These are phyloP conservation scores for Fusarium marasasianum DNA, from an alignment of 2,329 filamentous ascomycete species.

Conservation along the genomic window DNA sequence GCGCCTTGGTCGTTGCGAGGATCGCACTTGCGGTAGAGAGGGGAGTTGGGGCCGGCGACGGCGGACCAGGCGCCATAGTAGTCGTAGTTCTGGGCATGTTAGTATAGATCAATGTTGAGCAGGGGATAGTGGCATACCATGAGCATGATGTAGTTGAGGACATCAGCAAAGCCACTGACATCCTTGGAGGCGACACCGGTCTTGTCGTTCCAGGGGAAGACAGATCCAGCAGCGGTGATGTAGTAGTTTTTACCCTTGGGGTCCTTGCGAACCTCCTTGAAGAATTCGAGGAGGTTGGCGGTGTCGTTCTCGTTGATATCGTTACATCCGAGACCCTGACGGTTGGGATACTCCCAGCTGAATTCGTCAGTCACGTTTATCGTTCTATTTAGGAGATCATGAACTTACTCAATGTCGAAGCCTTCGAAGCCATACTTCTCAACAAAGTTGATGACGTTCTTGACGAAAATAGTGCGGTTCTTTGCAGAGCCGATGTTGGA, in stretches of 20 bases:
- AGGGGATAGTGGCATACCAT: conserved; percentile 4
- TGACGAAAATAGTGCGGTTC: conserved; percentile 32
- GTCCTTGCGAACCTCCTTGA: conserved; percentile 29
- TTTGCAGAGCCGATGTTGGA: conserved; percentile 23
- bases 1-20: conserved; percentile 30
- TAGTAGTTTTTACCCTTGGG: conserved; percentile 17
- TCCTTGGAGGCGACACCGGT: conserved; percentile 17
- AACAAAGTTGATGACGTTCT: conserved; percentile 18
- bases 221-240: conserved; percentile 30
- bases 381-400: too few relatives aligned
- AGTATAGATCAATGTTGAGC: accelerated
- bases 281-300: conserved; percentile 29
- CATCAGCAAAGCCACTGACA: conserved; percentile 24
- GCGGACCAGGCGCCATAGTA: conserved; percentile 30
- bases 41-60: conserved; percentile 26
- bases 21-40: conserved; percentile 19
- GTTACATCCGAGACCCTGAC: conserved; percentile 37
- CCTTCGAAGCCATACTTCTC: conserved; percentile 28
- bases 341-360: conserved; percentile 38
- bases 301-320: conserved; percentile 33
- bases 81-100: conserved; percentile 27
- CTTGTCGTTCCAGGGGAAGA: conserved; percentile 34
- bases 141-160: conserved; percentile 36
- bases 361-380: not conserved
- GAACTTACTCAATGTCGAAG: conserved; percentile 33